Evolutionary conservation across 2,329 filamentous ascomycete species (phyloP), one percentile per base, ranked within the genome.

Genomic region (Aspergillus sp.): DNA sequence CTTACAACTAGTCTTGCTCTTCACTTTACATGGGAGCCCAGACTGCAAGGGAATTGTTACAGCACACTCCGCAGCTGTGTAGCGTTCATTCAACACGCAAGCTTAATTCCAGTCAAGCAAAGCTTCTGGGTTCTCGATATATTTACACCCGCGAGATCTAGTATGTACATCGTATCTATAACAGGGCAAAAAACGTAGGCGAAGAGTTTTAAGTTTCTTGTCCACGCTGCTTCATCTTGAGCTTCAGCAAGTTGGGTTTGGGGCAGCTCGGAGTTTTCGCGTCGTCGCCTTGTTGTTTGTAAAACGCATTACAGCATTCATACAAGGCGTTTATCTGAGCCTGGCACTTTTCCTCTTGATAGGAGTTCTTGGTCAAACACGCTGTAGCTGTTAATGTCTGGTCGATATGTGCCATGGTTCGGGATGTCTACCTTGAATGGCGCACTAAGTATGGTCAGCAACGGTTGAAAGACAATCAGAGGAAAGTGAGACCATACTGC

Each of bases 241-340:
- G 78, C 72, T 85, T 85, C 56, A 99, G 78, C 56, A 97, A 79
- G 63, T 81, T 84, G 7, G 90, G 85, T 71, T 93, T 93, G 0
- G 95, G 95, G 71, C 95, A 99, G 78, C 90, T 95, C 18, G 87
- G 85, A 2, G 89, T 89, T 42, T 82, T 86, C 32, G 90, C 92
- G 22, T 86, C 77, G 55, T 96, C 88, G 15, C 95, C 93, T 58
- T 90, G 84, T 56, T 84, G 82, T 66, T 88, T 79, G 76, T 99
- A 98, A 72, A 98, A 96, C 12, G 85, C 83, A 68, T 93, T 87
- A 75, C 95, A 99, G 76, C 95, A 99, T 66, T 95, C 89, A 75
- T 98, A 99, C 22, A 99, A 79, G 3, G 91, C 90, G 71, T 93
- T 88, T 56, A 99, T 84, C 68, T 91, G 80, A 17, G 78, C 74